These are phyloP conservation scores for Dioscorea alata DNA, from an alignment of 106 monocot genomes.

Conservation along the genomic window DNA sequence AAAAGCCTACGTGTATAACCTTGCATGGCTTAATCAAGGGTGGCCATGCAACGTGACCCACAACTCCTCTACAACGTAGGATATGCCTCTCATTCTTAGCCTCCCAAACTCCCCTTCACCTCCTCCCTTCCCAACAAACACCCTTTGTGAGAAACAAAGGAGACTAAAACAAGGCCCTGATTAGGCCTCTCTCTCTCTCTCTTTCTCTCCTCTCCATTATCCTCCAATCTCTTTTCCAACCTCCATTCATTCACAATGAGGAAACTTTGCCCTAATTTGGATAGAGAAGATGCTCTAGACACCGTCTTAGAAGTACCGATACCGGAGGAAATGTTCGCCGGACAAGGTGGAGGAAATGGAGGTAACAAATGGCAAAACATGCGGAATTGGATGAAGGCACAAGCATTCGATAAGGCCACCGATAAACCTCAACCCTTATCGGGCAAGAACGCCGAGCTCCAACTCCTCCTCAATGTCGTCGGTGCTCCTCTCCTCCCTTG, in stretches of 20 bases:
- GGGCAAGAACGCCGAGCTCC: conserved; percentile 62
- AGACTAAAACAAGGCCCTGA: not conserved
- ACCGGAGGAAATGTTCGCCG: conserved; percentile 79
- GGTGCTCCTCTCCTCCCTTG: conserved; percentile 80
- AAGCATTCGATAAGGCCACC: conserved; percentile 34
- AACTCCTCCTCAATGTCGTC: conserved; percentile 77
- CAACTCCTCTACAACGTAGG: too few relatives aligned
- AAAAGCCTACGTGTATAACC: too few relatives aligned
- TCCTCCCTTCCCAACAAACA: too few relatives aligned
- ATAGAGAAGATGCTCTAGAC: conserved; percentile 74
- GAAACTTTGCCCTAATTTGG: conserved; percentile 75
- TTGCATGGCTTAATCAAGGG: too few relatives aligned
- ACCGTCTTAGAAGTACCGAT: conserved; percentile 90
- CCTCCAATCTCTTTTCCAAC: not conserved
- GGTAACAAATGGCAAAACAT: conserved; percentile 25
- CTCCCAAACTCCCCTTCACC: too few relatives aligned
- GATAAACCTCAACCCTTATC: conserved; percentile 14
- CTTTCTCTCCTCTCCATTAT: not conserved
- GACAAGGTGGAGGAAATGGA: conserved; percentile 5
- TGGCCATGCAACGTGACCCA: too few relatives aligned
- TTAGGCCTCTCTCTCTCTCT: not conserved
- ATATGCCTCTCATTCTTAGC: too few relatives aligned
- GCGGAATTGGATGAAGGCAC: conserved; percentile 60
- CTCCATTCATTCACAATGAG: conserved; percentile 30
- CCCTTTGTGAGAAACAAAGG: not conserved